Conservation (phyloP, 2,329 filamentous ascomycete genomes). For the Hypoxylon sp. region DNA sequence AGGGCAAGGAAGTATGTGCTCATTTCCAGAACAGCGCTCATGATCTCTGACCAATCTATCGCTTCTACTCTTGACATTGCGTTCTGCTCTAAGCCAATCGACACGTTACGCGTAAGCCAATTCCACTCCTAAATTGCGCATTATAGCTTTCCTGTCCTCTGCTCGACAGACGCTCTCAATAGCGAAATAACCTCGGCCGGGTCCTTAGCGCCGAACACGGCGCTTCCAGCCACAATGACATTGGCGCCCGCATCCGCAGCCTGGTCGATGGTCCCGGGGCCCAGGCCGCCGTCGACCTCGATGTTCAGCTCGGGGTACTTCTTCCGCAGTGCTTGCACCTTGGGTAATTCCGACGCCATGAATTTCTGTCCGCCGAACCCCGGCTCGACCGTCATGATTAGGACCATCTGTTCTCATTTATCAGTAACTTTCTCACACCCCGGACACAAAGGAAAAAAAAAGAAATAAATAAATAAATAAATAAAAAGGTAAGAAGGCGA, state of each 20-base stretch:
- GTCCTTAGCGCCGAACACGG: slow-evolving; percentile 93
- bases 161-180: slow-evolving; percentile 84
- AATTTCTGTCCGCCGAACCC: slow-evolving; percentile 99
- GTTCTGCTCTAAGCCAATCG: background rate
- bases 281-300: slow-evolving; percentile 95
- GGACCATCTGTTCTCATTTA: slow-evolving; percentile 80
- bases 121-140: background rate
- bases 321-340: slow-evolving; percentile 86
- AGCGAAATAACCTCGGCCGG: slow-evolving; percentile 88
- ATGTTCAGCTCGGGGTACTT: slow-evolving; percentile 95
- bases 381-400: slow-evolving; percentile 98
- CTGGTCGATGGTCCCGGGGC: slow-evolving; percentile 89
- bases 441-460: no score
- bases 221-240: slow-evolving; percentile 96
- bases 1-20: background rate
- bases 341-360: slow-evolving; percentile 95
- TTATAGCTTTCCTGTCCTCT: slow-evolving; percentile 61
- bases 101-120: background rate
- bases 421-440: background rate
- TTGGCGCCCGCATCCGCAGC: slow-evolving; percentile 97
- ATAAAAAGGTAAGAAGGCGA: slow-evolving; percentile 23
- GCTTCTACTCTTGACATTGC: background rate
- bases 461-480: background rate
- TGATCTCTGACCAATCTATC: background rate
- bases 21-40: background rate